phyloP scores from a whole-genome alignment of 2,329 filamentous ascomycete species.

The Pseudodiploospora longispora region DNA sequence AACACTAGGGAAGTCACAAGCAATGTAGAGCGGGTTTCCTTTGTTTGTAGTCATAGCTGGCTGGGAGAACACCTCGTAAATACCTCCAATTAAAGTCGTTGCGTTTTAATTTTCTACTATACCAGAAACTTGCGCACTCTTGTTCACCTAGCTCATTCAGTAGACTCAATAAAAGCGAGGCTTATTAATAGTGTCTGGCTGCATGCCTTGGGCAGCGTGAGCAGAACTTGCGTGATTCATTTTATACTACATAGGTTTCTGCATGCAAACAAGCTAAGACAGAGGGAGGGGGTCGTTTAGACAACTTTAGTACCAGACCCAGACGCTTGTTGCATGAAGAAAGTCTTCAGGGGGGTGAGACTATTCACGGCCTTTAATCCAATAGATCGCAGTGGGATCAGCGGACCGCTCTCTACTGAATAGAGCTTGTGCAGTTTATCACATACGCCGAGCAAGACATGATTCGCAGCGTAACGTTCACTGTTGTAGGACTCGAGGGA shows the following conservation, averaged over 20 bases:
- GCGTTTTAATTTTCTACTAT: conserved; percentile 5
- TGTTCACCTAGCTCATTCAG: no score
- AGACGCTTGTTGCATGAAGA: conserved; percentile 71
- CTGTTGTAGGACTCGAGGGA: conserved; percentile 73
- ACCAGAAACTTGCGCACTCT: no score
- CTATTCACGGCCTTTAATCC: conserved; percentile 71
- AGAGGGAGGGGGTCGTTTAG: conserved; percentile 11
- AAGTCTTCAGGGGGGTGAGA: conserved; percentile 67
- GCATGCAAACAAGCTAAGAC: neutral
- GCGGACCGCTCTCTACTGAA: conserved; percentile 66
- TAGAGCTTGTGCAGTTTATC: conserved; percentile 94
- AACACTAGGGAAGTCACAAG: conserved; percentile 15
- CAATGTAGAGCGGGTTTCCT: conserved; percentile 25
- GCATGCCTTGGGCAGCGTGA: no score
- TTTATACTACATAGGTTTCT: no score
- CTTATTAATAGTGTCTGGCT: no score
- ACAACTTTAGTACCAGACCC: conserved; percentile 43
- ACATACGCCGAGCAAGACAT: conserved; percentile 66
- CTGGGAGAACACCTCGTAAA: conserved; percentile 27
- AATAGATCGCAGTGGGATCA: conserved; percentile 71
- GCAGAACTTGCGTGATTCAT: no score
- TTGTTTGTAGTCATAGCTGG: conserved; percentile 35
- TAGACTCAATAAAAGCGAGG: no score
- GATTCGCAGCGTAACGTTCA: conserved; percentile 77
- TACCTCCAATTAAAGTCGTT: conserved; percentile 25